phyloP scores from a whole-genome alignment of 306 rosid species.

The Senna siamea region DNA sequence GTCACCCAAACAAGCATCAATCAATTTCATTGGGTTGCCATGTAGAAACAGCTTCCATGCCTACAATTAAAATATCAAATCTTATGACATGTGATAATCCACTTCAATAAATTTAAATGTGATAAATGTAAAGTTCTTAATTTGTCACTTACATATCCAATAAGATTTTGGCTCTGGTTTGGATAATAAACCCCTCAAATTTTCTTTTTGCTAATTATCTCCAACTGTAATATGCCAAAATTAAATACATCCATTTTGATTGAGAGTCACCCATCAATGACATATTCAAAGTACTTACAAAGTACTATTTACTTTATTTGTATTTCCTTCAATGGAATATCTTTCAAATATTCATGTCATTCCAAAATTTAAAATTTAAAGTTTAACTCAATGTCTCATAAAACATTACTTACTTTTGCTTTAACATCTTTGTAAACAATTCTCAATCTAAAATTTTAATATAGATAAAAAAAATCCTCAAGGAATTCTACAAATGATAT shows the following conservation, averaged over 20 bases:
- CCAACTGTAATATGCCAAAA: conserved; percentile 19
- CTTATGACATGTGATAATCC: too few relatives aligned
- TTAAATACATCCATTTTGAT: conserved; percentile 19
- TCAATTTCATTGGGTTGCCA: background rate
- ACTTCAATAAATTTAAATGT: too few relatives aligned
- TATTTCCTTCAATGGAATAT: conserved; percentile 27
- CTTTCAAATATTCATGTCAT: conserved; percentile 28
- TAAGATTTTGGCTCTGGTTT: background rate
- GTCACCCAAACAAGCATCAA: conserved; percentile 10
- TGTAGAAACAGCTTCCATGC: conserved; percentile 38
- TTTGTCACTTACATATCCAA: conserved; percentile 34
- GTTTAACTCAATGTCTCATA: conserved; percentile 8
- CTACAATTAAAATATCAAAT: conserved; percentile 4
- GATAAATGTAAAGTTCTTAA: background rate
- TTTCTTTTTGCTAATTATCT: conserved; percentile 30
- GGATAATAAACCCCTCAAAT: background rate
- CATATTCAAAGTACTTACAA: conserved; percentile 27
- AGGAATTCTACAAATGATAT: conserved; percentile 22
- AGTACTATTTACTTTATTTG: conserved; percentile 29
- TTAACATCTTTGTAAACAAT: conserved; percentile 29
- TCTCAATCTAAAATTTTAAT: conserved; percentile 34
- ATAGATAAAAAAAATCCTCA: conserved; percentile 29
- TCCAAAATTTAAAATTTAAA: conserved; percentile 35
- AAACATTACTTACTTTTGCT: conserved; percentile 27
- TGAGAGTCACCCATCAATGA: conserved; percentile 17